Base-by-base conservation (phyloP, 768 basidiomycete species). In the Trametes cubensis region DNA sequence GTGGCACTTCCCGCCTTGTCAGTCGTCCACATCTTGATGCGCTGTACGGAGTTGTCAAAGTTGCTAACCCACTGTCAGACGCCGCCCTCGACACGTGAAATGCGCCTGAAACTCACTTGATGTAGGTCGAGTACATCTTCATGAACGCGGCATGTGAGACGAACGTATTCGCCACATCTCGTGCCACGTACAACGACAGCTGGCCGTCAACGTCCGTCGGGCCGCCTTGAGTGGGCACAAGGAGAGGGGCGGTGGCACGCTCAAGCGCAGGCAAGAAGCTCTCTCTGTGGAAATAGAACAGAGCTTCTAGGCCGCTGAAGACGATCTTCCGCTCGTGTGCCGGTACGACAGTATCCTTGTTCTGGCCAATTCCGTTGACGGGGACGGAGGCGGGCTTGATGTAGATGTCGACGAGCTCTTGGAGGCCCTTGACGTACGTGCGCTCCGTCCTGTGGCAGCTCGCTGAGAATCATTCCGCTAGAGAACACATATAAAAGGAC, bases 111-210 rank as follows among this genome's bases (percentile, higher is more conserved):
- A 76, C 89, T 72, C 73, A 94, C 93, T 98, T 98, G 81, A 96
- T 96, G 73, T 98, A 99, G 46, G 90, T 91, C 34, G 94, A 95
- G 74, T 99, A 99, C 90, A 98, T 98, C 78, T 82, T 92, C 92
- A 99, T 94, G 79, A 98, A 98, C 4, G 96, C 94, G 30, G 94
- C 92, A 74, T 99, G 95, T 55, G 89, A 91, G 57, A 93, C 78
- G 75, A 98, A 99, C 49, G 92, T 94, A 60, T 88, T 83, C 7
- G 92, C 95, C 40, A 99, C 89, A 15, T 85, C 82, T 61, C 83
- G 89, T 0, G 92, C 93, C 15, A 92, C 91, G 47, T 78, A 79
- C 55, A 87, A 73, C 0, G 94, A 93, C 40, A 91, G 70, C 59
- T 85, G 83, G 0, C 92, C 94, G 62, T 92, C 88, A 4, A 79